These are phyloP conservation scores for Diplotaxis tenuifolia DNA, from an alignment of 345 rosid species.

Conservation along the genomic window DNA sequence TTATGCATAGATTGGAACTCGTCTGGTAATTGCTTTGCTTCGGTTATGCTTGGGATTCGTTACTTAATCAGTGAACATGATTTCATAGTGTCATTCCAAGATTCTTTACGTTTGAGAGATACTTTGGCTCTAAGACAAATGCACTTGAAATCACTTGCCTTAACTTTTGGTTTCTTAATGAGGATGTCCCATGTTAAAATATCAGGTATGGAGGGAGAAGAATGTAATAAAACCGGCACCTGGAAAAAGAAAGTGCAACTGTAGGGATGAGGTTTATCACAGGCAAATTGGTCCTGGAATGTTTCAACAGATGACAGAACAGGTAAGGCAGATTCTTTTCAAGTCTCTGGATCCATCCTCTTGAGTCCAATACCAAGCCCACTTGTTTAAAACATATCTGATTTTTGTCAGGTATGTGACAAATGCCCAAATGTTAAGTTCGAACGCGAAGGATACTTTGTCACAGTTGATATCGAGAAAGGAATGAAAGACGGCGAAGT, in stretches of 20 bases:
- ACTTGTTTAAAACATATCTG: background rate
- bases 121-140: background rate
- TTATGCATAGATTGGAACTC: background rate
- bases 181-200: conserved; percentile 2
- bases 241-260: conserved; percentile 91
- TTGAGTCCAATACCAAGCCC: background rate
- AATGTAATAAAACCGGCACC: conserved; percentile 90
- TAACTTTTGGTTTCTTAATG: conserved; percentile 10
- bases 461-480: conserved; percentile 98
- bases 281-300: conserved; percentile 99
- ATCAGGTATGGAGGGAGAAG: conserved; percentile 97
- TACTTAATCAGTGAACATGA: background rate
- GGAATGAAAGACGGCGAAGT: conserved; percentile 99
- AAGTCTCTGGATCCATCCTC: background rate
- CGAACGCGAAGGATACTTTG: conserved; percentile 77
- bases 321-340: conserved; percentile 57
- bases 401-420: conserved; percentile 78
- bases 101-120: conserved; percentile 6
- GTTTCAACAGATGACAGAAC: conserved; percentile 99
- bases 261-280: conserved; percentile 97
- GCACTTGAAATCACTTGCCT: background rate
- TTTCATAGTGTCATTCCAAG: background rate
- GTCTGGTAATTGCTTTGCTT: background rate
- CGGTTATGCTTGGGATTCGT: background rate
- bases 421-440: conserved; percentile 92